These are phyloP conservation scores for Gloeopeniophorella convolvens DNA, from an alignment of 768 basidiomycete species.

Conservation along the genomic window DNA sequence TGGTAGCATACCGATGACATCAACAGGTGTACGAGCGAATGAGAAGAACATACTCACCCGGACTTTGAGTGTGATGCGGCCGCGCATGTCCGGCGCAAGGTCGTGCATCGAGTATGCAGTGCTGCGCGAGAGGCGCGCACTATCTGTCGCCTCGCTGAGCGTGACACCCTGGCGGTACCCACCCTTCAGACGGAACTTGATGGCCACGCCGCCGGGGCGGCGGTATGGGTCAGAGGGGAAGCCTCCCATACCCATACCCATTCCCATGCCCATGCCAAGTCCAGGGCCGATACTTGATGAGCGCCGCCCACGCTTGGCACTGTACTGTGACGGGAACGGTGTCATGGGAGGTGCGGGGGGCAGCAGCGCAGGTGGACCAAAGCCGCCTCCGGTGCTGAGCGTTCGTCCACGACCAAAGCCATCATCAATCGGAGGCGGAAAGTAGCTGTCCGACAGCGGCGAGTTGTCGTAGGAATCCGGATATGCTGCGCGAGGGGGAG, in stretches of 20 bases:
- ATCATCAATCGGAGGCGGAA: slow-evolving; percentile 10
- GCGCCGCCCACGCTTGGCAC: slow-evolving; percentile 11
- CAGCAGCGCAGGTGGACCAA: slow-evolving; percentile 9
- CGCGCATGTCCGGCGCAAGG: slow-evolving; percentile 6
- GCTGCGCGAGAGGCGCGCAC: slow-evolving; percentile 11
- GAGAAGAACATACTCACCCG: slow-evolving; percentile 8
- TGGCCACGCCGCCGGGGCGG: neutral
- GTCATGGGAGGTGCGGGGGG: slow-evolving; percentile 15
- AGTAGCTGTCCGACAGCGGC: slow-evolving; percentile 14
- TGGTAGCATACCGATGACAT: neutral
- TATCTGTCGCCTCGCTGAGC: slow-evolving; percentile 9
- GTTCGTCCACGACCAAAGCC: slow-evolving; percentile 9
- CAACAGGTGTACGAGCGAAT: neutral
- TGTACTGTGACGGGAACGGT: slow-evolving; percentile 11
- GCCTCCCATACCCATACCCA: neutral
- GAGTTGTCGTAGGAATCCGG: slow-evolving; percentile 17
- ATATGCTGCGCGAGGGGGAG: slow-evolving; percentile 4
- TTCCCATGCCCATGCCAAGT: too few relatives aligned
- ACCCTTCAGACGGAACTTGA: slow-evolving; percentile 20
- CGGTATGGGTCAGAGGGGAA: slow-evolving; percentile 1
- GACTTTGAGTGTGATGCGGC: slow-evolving; percentile 15
- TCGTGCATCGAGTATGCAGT: slow-evolving; percentile 9
- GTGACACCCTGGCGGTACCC: slow-evolving; percentile 11
- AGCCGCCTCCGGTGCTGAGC: slow-evolving; percentile 13
- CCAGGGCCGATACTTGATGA: slow-evolving; percentile 16